These are phyloP conservation scores for Malassezia caprae DNA, from an alignment of 1,284 basidiomycete genomes.

Conservation along the genomic window DNA sequence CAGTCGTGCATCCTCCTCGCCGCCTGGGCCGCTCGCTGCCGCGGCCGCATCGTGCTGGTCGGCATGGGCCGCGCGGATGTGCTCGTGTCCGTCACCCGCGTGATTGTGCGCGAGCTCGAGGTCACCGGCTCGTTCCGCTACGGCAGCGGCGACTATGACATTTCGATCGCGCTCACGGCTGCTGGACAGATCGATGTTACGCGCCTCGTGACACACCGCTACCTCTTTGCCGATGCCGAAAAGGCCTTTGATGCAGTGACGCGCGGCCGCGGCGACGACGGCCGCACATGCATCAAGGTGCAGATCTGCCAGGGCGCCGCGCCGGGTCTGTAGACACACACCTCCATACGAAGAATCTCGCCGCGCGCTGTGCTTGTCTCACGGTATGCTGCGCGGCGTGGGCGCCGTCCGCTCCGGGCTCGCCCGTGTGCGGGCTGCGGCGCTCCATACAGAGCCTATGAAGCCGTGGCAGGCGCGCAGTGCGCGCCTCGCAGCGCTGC, in stretches of 20 bases:
- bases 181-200: conserved; percentile 54
- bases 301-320: conserved; percentile 48
- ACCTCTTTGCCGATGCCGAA: conserved; percentile 52
- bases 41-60: conserved; percentile 33
- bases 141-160: conserved; percentile 62
- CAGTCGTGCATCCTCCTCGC: conserved; percentile 45
- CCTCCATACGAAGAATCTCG: neutral
- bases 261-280: conserved; percentile 61
- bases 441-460: neutral
- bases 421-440: neutral
- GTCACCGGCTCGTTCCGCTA: conserved; percentile 63
- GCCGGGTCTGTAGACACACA: neutral
- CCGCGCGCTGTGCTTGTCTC: neutral
- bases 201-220: conserved; percentile 56
- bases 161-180: conserved; percentile 55
- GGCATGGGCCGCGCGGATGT: conserved; percentile 50
- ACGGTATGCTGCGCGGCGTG: neutral
- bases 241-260: conserved; percentile 54
- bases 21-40: conserved; percentile 26
- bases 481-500: conserved; percentile 5
- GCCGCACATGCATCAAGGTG: conserved; percentile 53
- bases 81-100: conserved; percentile 51
- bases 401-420: neutral
- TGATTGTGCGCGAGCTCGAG: conserved; percentile 30
- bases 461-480: conserved; percentile 1